phyloP scores from a whole-genome alignment of 2,329 filamentous ascomycete species.

The Ophiostoma sp. region DNA sequence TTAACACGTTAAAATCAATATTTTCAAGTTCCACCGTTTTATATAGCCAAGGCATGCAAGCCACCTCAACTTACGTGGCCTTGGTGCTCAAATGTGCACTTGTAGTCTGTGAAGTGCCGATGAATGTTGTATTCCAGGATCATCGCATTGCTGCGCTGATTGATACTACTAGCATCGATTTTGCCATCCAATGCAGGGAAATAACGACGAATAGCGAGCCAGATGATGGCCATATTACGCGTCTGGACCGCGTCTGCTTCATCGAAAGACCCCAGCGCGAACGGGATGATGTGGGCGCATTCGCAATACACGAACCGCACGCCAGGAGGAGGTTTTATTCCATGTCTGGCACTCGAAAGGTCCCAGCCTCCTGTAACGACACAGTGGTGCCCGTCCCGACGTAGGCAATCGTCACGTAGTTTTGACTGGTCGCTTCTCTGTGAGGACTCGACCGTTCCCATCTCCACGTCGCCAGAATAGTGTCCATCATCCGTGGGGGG shows the following conservation, averaged over 20 bases:
- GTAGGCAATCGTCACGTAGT: background rate
- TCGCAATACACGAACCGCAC: background rate
- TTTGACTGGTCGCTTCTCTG: background rate
- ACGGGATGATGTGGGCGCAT: background rate
- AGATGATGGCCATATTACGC: background rate
- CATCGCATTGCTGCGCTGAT: background rate
- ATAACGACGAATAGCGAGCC: background rate
- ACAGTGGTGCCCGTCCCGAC: background rate
- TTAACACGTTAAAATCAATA: too few species aligned
- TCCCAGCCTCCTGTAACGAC: background rate
- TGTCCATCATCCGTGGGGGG: background rate
- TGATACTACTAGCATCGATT: background rate
- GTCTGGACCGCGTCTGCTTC: background rate
- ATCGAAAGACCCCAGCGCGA: background rate
- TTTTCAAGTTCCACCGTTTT: too few species aligned
- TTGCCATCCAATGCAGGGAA: background rate
- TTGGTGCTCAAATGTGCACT: background rate
- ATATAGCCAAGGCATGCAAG: too few species aligned
- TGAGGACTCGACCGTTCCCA: background rate
- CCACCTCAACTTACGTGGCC: background rate
- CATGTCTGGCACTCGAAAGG: background rate
- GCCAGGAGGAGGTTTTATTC: background rate
- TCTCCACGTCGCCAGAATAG: background rate
- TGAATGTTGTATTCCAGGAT: background rate
- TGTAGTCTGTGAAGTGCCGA: background rate